Evolutionary conservation across 2,329 filamentous ascomycete species (phyloP).

Genomic region (Pyricularia sp.): DNA sequence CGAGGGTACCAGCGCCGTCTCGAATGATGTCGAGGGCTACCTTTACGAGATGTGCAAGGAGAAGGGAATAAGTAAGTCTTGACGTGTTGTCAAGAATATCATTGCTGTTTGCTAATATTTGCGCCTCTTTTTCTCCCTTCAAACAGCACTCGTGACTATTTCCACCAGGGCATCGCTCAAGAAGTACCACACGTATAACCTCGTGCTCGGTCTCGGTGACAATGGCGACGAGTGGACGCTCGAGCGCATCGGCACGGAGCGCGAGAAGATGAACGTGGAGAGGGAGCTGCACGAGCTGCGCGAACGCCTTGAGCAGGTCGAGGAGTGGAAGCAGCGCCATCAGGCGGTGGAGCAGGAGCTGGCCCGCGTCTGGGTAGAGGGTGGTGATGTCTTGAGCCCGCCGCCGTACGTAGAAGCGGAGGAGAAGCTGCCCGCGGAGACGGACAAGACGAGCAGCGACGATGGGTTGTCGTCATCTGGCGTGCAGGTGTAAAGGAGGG

Average conservation of each 20-base stretch:
- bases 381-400: slow-evolving; percentile 37
- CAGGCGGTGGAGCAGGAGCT: slow-evolving; percentile 79
- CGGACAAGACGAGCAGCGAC: not conserved
- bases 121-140: slow-evolving; percentile 8
- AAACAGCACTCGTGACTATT: slow-evolving; percentile 80
- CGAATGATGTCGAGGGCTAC: slow-evolving; percentile 85
- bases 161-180: slow-evolving; percentile 91
- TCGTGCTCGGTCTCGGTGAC: slow-evolving; percentile 73
- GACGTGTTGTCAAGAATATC: not conserved
- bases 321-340: slow-evolving; percentile 70
- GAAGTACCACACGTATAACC: slow-evolving; percentile 89
- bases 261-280: slow-evolving; percentile 88
- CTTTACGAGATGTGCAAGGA: slow-evolving; percentile 91
- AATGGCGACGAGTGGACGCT: slow-evolving; percentile 85
- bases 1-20: slow-evolving; percentile 90
- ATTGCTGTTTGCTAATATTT: slow-evolving; percentile 12
- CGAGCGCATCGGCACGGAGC: slow-evolving; percentile 85
- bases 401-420: slow-evolving; percentile 26
- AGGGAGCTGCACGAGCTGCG: slow-evolving; percentile 80
- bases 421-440: not conserved
- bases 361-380: slow-evolving; percentile 49
- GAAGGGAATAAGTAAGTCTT: slow-evolving; percentile 74
- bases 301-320: slow-evolving; percentile 71
- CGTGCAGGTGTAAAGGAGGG: not conserved
- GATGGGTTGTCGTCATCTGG: not conserved